Evolutionary conservation across 2,329 filamentous ascomycete species (phyloP), one percentile per base, ranked within the genome.

Genomic region (Delphinella strobiligena): DNA sequence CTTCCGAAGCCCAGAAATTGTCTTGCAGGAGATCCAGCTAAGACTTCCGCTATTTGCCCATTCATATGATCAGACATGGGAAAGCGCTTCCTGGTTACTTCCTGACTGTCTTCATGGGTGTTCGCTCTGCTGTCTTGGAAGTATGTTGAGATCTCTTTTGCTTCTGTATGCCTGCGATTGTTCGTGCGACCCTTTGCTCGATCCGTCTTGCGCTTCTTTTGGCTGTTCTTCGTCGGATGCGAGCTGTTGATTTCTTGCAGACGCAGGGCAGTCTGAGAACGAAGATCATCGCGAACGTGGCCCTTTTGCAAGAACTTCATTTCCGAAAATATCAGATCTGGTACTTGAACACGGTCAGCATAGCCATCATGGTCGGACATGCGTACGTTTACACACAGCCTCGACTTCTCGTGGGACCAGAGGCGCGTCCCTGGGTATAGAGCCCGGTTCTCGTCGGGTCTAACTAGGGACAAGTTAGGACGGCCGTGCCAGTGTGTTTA

Each of bases 301-400:
- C n/a, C n/a, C 41, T 60, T 60, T 40, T 62, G 61, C 31, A 71
- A 48, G 44, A 69, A 71, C 17, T 57, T 62, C 62, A 70, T 66
- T 47, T 69, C 65, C 19, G 66, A 67, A 51, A 71, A 71, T 19
- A 65, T 62, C 31, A 70, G 57, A 51, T 71, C 67, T 19, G 67
- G 67, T 37, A 71, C 68, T 71, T 48, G 41, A 8, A n/a, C n/a
- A 8, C 10, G 18, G 29, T 52, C 38, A 52, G 48, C 34, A 36
- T 29, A 12, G 44, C 37, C 7, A 12, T 27, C 12, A 38, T 55
- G 42, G 59, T 47, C 31, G 40, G 46, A 41, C 39, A 41, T 40
- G 36, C 36, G 22, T 27, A 31, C 19, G 33, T 10, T 52, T 51
- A 66, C 67, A 51, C 47, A 57, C 55, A 44, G 15, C 64, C 64